Percentiles rank a stretch among this genome's conserved stretches.
These are phyloP conservation scores for Ormosia emarginata DNA, from an alignment of 306 rosid genomes.

Conservation along the genomic window DNA sequence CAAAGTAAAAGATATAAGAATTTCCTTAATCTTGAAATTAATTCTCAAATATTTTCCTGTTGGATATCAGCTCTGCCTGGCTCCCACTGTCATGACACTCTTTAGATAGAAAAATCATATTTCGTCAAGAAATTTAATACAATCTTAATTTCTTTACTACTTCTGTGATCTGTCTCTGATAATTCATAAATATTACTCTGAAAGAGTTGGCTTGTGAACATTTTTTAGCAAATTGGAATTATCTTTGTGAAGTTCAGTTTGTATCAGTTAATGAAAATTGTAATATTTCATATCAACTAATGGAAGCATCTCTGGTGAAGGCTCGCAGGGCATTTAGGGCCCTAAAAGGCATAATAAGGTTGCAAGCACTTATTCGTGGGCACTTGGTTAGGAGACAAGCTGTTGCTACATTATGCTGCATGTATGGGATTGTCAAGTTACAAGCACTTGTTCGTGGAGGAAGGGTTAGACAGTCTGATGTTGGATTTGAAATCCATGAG, in stretches of 20 bases:
- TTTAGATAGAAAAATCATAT: neutral
- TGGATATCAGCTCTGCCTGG: neutral
- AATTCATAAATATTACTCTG: neutral
- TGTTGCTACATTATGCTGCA: slow-evolving; percentile 59
- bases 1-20: neutral
- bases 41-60: neutral
- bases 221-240: slow-evolving; percentile 7
- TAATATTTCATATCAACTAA: slow-evolving; percentile 18
- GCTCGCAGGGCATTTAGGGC: slow-evolving; percentile 88
- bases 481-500: slow-evolving; percentile 52
- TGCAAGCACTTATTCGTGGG: slow-evolving; percentile 92
- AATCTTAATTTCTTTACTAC: neutral
- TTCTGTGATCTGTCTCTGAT: neutral
- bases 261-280: neutral
- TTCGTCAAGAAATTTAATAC: neutral
- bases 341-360: slow-evolving; percentile 83
- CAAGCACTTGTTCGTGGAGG: slow-evolving; percentile 72
- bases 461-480: slow-evolving; percentile 51
- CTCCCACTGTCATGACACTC: neutral
- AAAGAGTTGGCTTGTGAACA: neutral
- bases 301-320: slow-evolving; percentile 44
- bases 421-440: slow-evolving; percentile 70
- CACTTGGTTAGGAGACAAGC: slow-evolving; percentile 90
- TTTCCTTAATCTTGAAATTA: neutral
- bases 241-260: neutral